Evolutionary conservation across 192 early-diverging fungal genomes (phyloP), one percentile per base, ranked within the genome.

Genomic region (Entrophospora sp.): DNA sequence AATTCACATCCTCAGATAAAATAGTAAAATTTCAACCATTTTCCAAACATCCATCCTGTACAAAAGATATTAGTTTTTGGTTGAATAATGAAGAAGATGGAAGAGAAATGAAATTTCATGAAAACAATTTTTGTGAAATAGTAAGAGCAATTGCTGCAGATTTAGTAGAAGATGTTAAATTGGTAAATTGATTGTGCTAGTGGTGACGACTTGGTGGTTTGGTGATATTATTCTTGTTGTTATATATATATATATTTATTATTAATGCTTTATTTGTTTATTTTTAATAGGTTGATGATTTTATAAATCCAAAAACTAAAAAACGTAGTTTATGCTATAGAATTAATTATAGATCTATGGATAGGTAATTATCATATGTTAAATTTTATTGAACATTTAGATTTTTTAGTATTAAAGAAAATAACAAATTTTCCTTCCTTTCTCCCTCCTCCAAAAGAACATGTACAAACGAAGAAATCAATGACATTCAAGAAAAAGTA

Each of bases 31-130:
- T 97, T 72, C 76, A 81, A 66, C 83, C 89, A 3, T 97, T 93
- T 69, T 94, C 90, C 31, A 93, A 91, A 65, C 92, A 89, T 67
- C 92, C 93, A 5, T 74, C 90, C 1, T 98, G 93, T 69, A 85
- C 89, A 69, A 98, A 97, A 73, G 96, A 98, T 76, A 81, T 98
- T 12, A 91, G 88, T 12, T 98, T 98, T 69, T 98, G 96, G 94
- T 52, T 87, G 3, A 77, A 82, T 10, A 42, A 65, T 3, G 61
- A 59, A 4, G 67, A 73, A 0, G 65, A 73, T n/a, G n/a, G n/a
- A n/a, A n/a, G n/a, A n/a, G n/a, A n/a, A n/a, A n/a, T n/a, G n/a
- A n/a, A n/a, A 34, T 93, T 90, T 76, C 90, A 95, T 61, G 94
- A 96, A 48, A 98, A 96, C 73, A 91, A 96, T 67, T 84, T 98